Base-by-base conservation (phyloP, 1,139 yeast species). In the Sugiyamaella sp. region DNA sequence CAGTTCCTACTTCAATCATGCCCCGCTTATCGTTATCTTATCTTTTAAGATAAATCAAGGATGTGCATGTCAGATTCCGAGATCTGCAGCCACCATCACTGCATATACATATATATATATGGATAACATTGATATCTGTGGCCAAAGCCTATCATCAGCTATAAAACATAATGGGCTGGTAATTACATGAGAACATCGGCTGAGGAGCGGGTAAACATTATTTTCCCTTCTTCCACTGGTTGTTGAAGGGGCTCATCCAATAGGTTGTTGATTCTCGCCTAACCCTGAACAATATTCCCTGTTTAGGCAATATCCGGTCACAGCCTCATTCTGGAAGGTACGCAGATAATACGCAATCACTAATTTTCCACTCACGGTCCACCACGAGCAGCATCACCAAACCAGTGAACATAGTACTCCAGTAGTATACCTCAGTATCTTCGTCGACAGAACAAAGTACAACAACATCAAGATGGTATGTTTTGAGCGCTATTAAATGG, bases 381-480 rank as follows among this genome's bases (percentile, higher is more conserved):
- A 29, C 14, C 41, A 14, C n/a, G 39, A 43, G 25, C 5, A 43
- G 48, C n/a, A 44, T 44, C 48, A 33, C 48, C 41, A 44, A 41
- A 33, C 39, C 48, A 16, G 27, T 33, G 48, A 44, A 44, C 32
- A 35, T 19, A 20, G 46, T n/a, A 43, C 16, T 21, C 20, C 29
- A 32, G 35, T 19, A 44, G 47, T 44, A 33, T 44, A 44, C 50
- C 39, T 46, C 25, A 38, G 50, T 38, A 46, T 46, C 50, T 46
- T 32, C 35, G 42, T 46, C 50, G 50, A 46, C 44, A 46, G 44
- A 46, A 38, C 44, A 12, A 46, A 46, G 41, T 32, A 48, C 52
- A 52, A 38, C 52, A 48, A 38, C 35, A 38, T 32, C 47, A 48
- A 52, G 33, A 52, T 52, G 55, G 55, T 52, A 42, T 14, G 55